Percentiles rank a stretch among this genome's conserved stretches.
phyloP scores from a whole-genome alignment of 129 eudicot genomes.

The Smallanthus sonchifolius region DNA sequence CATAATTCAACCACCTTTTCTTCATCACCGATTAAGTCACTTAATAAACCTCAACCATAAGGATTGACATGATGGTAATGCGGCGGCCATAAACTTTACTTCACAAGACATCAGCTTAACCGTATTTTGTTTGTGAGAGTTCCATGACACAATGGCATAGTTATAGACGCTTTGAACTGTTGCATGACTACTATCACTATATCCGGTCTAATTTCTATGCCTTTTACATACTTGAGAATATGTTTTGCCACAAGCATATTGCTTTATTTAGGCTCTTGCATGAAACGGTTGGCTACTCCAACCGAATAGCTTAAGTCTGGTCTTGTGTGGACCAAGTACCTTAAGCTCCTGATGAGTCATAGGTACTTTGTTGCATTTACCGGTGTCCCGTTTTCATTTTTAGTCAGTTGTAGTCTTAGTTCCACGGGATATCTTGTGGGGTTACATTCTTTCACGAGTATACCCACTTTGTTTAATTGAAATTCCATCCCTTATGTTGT shows the following conservation, averaged over 20 bases:
- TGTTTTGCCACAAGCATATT: no score
- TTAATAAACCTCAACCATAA: background rate
- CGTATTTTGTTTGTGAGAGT: background rate
- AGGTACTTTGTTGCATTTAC: background rate
- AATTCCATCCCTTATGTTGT: no score
- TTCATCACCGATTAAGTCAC: no score
- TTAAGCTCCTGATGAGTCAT: background rate
- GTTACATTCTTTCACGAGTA: background rate
- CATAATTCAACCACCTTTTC: no score
- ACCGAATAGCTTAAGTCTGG: no score
- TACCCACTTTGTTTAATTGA: no score
- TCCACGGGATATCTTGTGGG: background rate
- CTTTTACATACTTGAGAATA: no score
- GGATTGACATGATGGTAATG: background rate
- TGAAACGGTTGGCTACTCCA: no score
- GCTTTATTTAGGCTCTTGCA: no score
- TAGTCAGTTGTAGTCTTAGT: background rate
- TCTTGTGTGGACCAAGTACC: no score
- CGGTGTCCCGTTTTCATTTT: background rate
- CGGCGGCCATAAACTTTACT: background rate
- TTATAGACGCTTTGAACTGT: background rate
- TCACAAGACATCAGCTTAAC: background rate
- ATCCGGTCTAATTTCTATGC: background rate
- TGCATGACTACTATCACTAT: background rate
- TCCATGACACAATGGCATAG: background rate